Evolutionary conservation across 495 filamentous ascomycete species (phyloP).

Genomic region (Aeminium ludgeri): DNA sequence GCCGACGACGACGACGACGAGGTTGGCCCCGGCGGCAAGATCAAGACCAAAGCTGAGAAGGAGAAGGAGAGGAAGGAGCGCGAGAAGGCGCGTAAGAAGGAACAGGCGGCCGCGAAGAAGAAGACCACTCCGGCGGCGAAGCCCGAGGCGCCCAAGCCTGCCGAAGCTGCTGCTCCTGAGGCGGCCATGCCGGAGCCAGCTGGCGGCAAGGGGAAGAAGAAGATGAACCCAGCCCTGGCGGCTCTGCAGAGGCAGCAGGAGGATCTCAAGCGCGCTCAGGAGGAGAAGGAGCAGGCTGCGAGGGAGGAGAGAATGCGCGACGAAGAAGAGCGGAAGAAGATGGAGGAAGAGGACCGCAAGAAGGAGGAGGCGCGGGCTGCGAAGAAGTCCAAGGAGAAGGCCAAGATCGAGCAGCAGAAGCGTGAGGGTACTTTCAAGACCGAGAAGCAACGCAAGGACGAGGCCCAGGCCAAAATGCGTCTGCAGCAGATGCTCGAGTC

Average conservation of each 20-base stretch:
- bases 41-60: conserved; percentile 92
- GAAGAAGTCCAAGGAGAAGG: conserved; percentile 91
- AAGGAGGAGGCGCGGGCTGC: conserved; percentile 56
- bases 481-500: conserved; percentile 88
- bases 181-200: conserved; percentile 17
- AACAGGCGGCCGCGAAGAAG: conserved; percentile 61
- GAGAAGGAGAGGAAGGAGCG: conserved; percentile 88
- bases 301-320: conserved; percentile 59
- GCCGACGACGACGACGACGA: conserved; percentile 33
- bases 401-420: conserved; percentile 88
- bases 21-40: conserved; percentile 44
- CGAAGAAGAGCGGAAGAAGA: conserved; percentile 49
- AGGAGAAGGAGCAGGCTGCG: conserved; percentile 50
- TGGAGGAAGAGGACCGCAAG: conserved; percentile 58
- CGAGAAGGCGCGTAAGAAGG: conserved; percentile 86
- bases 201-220: conserved; percentile 76
- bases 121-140: conserved; percentile 35
- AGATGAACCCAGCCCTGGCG: conserved; percentile 61
- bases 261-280: conserved; percentile 50
- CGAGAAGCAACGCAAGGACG: conserved; percentile 80
- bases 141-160: conserved; percentile 24
- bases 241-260: conserved; percentile 91
- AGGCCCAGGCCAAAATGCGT: conserved; percentile 66
- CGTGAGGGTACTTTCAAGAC: conserved; percentile 90
- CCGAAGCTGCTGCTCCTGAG: conserved; percentile 29